Percentiles rank a stretch among this genome's conserved stretches.
These are phyloP conservation scores for Tympanopsis confertula DNA, from an alignment of 2,329 filamentous ascomycete species.

Conservation along the genomic window DNA sequence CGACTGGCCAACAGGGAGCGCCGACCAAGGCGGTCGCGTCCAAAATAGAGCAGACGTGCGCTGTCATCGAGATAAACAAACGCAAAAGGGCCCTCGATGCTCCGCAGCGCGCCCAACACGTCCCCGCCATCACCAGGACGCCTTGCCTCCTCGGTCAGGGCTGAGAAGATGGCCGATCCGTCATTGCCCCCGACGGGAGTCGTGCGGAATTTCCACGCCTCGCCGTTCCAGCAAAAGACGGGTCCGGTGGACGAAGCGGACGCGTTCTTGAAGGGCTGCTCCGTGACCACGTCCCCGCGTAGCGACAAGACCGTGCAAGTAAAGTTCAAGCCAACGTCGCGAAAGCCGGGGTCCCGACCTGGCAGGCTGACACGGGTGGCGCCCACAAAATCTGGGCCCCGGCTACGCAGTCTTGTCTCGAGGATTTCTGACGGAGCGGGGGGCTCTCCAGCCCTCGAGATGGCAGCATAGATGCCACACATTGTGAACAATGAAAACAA, in stretches of 20 bases:
- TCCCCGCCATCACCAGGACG: slow-evolving; percentile 13
- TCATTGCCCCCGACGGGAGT: slow-evolving; percentile 63
- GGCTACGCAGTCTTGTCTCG: slow-evolving; percentile 34
- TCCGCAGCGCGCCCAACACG: slow-evolving; percentile 41
- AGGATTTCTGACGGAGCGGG: slow-evolving; percentile 22
- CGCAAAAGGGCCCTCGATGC: slow-evolving; percentile 72
- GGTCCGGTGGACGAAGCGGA: slow-evolving; percentile 34
- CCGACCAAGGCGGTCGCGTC: slow-evolving; percentile 75
- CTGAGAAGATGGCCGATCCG: slow-evolving; percentile 54
- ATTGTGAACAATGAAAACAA: too few species aligned
- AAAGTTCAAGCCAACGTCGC: slow-evolving; percentile 47
- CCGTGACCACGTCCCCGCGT: slow-evolving; percentile 60
- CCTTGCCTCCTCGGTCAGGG: slow-evolving; percentile 33
- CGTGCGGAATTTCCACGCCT: slow-evolving; percentile 70
- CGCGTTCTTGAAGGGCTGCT: slow-evolving; percentile 61
- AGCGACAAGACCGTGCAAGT: slow-evolving; percentile 78
- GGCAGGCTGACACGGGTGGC: slow-evolving; percentile 19
- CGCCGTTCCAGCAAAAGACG: slow-evolving; percentile 90
- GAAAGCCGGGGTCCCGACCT: slow-evolving; percentile 10
- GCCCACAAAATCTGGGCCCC: slow-evolving; percentile 48
- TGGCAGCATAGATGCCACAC: slow-evolving; percentile 48
- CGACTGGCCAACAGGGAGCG: slow-evolving; percentile 62
- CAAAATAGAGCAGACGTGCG: slow-evolving; percentile 60
- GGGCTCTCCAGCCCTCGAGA: slow-evolving; percentile 23
- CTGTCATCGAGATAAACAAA: slow-evolving; percentile 69